Evolutionary conservation across 768 basidiomycete species (phyloP), one percentile per base, ranked within the genome.

Genomic region (Leccinum uliginosum): DNA sequence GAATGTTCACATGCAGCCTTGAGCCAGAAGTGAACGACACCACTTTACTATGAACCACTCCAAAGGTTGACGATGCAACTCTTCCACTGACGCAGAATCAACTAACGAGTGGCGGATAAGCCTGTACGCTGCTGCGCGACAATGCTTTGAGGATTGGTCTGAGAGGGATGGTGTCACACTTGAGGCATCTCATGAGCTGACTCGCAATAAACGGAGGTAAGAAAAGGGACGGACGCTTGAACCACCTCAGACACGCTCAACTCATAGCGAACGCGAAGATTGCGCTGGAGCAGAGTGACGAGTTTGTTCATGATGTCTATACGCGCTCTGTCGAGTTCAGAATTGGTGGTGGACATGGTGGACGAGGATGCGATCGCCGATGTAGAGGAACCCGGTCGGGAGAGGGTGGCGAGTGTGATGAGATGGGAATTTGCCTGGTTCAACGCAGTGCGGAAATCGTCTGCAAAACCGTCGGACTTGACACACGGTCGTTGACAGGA

Each of bases 1-100:
- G 49, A 55, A 54, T 50, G 55, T 59, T 58, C 35, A 62, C 54
- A 47, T 12, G 53, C 34, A 44, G 3, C 32, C 35, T 27, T 15
- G 12, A 47, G 19, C 27, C 9, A 26, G 17, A 51, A 53, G 48
- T 24, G 40, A 38, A 61, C 34, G 15, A n/a, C 65, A 78, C 51
- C 60, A 94, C 94, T 89, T 89, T 61, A 98, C 83, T 47, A 98
- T 83, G 66, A 91, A 93, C 87, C 91, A 94, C 62, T 97, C 93
- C 32, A 97, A 70, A 17, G 86, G 80, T 21, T 83, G 80, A 54
- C 77, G 76, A 12, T 81, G 78, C 30, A 97, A 74, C 21, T 75
- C 77, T 55, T 81, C 80, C 47, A 93, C 87, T 0, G 85, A 84
- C n/a, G 86, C 79, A 0, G 75, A 65, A 63, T 94, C 92, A 4